These are phyloP conservation scores for Lactarius sanguifluus DNA, from an alignment of 768 basidiomycete species.

Conservation along the genomic window DNA sequence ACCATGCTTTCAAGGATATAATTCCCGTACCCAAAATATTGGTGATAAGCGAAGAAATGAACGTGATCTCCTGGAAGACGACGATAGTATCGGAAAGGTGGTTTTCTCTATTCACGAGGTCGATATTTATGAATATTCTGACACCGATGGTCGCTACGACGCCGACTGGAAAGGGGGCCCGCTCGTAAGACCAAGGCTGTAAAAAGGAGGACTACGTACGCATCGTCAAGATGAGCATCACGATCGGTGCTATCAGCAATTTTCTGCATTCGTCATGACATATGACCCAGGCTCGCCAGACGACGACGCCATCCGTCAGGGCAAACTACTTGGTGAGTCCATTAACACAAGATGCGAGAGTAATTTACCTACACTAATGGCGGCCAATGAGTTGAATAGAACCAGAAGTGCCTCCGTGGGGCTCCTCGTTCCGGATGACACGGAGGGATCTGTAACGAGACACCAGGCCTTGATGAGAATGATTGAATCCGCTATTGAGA, in stretches of 20 bases:
- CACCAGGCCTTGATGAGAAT: conserved; percentile 2
- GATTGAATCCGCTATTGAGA: not conserved
- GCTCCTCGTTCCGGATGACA: not conserved
- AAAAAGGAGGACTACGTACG: not conserved
- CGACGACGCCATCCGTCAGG: conserved; percentile 4
- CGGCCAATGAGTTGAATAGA: not conserved
- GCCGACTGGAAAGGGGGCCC: not conserved
- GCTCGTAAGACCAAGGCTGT: not conserved
- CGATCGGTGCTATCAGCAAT: not conserved
- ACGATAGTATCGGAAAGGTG: not conserved
- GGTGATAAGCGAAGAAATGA: not conserved
- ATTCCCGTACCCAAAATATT: not conserved
- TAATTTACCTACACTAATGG: not conserved
- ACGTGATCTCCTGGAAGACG: not conserved
- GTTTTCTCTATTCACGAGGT: not conserved
- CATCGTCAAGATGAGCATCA: conserved; percentile 1
- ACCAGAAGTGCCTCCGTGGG: not conserved
- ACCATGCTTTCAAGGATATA: not conserved
- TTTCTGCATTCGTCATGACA: not conserved
- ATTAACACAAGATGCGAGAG: not conserved
- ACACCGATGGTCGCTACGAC: not conserved
- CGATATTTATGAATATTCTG: not conserved
- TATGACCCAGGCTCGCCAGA: conserved; percentile 5
- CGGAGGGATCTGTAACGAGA: not conserved
- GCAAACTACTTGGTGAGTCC: not conserved